Evolutionary conservation across 768 basidiomycete species (phyloP).

Genomic region (Nidularia pulvinata): DNA sequence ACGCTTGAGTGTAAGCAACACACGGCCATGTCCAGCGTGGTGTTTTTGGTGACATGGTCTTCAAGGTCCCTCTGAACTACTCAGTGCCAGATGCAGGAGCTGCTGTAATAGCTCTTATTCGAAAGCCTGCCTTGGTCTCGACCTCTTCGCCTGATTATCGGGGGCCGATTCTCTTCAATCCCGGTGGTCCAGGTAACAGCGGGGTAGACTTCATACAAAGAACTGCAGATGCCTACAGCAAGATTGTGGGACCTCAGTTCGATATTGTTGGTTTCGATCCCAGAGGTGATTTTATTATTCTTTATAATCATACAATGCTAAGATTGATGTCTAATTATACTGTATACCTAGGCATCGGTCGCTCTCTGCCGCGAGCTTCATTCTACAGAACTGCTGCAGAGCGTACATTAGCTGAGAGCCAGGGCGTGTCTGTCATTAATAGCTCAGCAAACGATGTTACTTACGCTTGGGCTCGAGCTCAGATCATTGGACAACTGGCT

Average conservation of each 20-base stretch:
- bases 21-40: too few species aligned
- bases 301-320: not conserved
- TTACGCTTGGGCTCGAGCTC: constrained; percentile 25
- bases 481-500: constrained; percentile 27
- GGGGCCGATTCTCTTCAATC: constrained; percentile 45
- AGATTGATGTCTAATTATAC: not conserved
- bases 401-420: constrained; percentile 13
- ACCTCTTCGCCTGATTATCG: constrained; percentile 25
- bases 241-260: constrained; percentile 37
- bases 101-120: constrained; percentile 39
- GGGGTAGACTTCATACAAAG: constrained; percentile 28
- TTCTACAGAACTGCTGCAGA: constrained; percentile 34
- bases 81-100: constrained; percentile 31
- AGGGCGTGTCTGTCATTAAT: constrained; percentile 13
- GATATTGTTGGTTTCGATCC: constrained; percentile 49
- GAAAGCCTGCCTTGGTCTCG: constrained; percentile 31
- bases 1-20: too few species aligned
- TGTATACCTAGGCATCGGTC: constrained; percentile 23
- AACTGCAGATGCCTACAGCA: constrained; percentile 18
- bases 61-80: constrained; percentile 45
- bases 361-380: constrained; percentile 27
- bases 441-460: constrained; percentile 20
- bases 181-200: constrained; percentile 48
- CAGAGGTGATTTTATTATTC: constrained; percentile 23
- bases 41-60: too few species aligned